Percentiles rank a stretch among this genome's conserved stretches.
Evolutionary conservation across 2,329 filamentous ascomycete genomes (phyloP).

Genomic region (Harringtonia aguacate): DNA sequence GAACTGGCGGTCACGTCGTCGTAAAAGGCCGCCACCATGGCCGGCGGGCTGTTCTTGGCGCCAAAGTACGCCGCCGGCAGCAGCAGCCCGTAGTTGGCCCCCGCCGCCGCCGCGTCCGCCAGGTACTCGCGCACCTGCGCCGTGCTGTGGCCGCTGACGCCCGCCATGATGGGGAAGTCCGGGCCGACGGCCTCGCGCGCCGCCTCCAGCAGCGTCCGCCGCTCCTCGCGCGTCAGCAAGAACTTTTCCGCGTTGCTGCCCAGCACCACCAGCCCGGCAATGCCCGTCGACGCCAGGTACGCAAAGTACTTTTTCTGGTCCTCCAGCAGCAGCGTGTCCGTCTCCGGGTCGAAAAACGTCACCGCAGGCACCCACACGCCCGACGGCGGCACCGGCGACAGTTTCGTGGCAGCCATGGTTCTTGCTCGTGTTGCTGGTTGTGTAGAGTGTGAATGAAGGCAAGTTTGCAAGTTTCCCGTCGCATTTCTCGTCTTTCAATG

Average conservation of each 20-base stretch:
- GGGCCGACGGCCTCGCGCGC: constrained; percentile 43
- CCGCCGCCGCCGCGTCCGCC: constrained; percentile 45
- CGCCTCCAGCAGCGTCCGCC: constrained; percentile 35
- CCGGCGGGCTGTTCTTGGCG: constrained; percentile 42
- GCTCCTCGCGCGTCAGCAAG: constrained; percentile 22
- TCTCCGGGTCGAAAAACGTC: constrained; percentile 21
- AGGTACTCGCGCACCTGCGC: constrained; percentile 51
- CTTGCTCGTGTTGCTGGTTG: no score
- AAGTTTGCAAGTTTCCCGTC: no score
- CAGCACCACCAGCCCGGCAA: constrained; percentile 21
- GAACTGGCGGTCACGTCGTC: constrained; percentile 40
- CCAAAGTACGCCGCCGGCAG: constrained; percentile 56
- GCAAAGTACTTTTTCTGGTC: constrained; percentile 19
- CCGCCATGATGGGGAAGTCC: constrained; percentile 49
- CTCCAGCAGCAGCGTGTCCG: constrained; percentile 18
- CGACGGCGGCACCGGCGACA: constrained; percentile 13
- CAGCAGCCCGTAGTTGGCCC: constrained; percentile 50
- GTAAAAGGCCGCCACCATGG: constrained; percentile 50
- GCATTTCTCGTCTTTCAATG: no score
- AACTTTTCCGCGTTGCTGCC: constrained; percentile 24
- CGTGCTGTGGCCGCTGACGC: constrained; percentile 53
- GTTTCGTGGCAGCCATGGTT: no score
- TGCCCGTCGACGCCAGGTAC: constrained; percentile 17
- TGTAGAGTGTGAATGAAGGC: no score
- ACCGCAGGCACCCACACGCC: constrained; percentile 23